Evolutionary conservation across 2,329 filamentous ascomycete genomes (phyloP), one percentile per base, ranked within the genome.

Genomic region (Orbilia blumenaviensis): DNA sequence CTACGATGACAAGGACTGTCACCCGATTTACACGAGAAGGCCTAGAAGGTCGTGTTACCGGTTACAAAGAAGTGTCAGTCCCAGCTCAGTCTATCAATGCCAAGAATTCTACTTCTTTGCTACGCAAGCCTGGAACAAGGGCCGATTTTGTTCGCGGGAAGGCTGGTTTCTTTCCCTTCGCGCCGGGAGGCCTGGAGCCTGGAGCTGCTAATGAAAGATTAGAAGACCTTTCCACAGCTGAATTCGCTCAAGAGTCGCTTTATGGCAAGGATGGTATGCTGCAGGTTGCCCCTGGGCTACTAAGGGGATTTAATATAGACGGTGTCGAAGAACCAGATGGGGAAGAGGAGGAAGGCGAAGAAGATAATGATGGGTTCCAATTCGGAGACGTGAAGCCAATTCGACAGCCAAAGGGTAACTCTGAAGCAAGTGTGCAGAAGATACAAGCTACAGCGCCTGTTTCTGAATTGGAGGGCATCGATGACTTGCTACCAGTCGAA

Each of bases 81-180:
- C 93, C 94, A 3, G 92, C 92, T 34, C 92, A 90, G 80, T 96
- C 91, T 80, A 92, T 92, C 14, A 97, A 92, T 14, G 94, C 93
- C 54, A 99, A 97, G 84, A 97, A 96, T 81, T 97, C 93, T 1
- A 98, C 94, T 0, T 97, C 93, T 3, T 86, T 97, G 42, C 85
- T 92, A 14, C 88, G 95, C 50, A 96, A 96, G 81, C 94, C 94
- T 2, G 94, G 92, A 12, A 90, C 89, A 69, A 88, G 92, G 77
- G 92, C 92, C 29, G 94, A 98, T 58, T 97, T 98, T 83, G 94
- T 98, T 10, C 88, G 94, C 77, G 95, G 95, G 12, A 94, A 92
- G 36, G 93, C 94, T 6, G 94, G 94, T 0, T 97, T 96, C 84
- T 96, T 97, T 74, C 94, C 94, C 0, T 97, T 98, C 83, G 91